A percentile compares a stretch with the other conserved stretches of the same genome.
phyloP scores from a whole-genome alignment of 2,329 filamentous ascomycete genomes.

The Aspergillus pseudonomiae region DNA sequence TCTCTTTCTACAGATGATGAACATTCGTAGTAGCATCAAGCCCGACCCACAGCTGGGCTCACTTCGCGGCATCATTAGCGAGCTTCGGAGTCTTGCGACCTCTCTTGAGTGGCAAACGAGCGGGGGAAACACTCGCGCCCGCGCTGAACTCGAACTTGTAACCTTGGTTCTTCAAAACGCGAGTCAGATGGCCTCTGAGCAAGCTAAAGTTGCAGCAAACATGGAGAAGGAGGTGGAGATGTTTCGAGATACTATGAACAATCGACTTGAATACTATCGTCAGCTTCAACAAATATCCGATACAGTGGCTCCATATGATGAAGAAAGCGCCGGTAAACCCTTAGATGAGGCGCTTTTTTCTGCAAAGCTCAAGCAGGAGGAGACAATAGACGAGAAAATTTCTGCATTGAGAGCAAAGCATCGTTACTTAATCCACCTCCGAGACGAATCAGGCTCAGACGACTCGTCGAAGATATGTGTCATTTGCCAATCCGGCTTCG shows the following conservation, averaged over 20 bases:
- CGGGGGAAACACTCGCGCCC: constrained; percentile 58
- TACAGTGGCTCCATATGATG: constrained; percentile 75
- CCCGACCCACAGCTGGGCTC: constrained; percentile 59
- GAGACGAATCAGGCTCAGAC: constrained; percentile 64
- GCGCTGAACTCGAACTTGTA: constrained; percentile 67
- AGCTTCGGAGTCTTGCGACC: constrained; percentile 66
- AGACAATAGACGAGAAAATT: constrained; percentile 60
- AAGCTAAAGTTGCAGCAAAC: constrained; percentile 54
- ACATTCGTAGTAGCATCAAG: constrained; percentile 48
- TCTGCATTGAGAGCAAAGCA: constrained; percentile 70
- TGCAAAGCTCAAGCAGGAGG: constrained; percentile 50
- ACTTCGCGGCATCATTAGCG: constrained; percentile 69
- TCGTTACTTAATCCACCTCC: constrained; percentile 69
- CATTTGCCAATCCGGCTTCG: constrained; percentile 79
- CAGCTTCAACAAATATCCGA: constrained; percentile 92
- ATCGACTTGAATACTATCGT: constrained; percentile 83
- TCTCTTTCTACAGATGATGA: constrained; percentile 55
- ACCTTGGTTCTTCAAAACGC: constrained; percentile 64
- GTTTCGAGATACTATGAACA: constrained; percentile 80
- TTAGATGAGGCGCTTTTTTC: constrained; percentile 56
- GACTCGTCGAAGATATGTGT: constrained; percentile 71
- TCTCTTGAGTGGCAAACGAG: constrained; percentile 62
- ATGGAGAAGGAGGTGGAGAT: constrained; percentile 70
- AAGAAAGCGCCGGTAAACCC: constrained; percentile 57
- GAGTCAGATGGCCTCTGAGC: constrained; percentile 55